Conservation (phyloP, 2,329 filamentous ascomycete genomes). For the Sclerotinia trifoliorum region DNA sequence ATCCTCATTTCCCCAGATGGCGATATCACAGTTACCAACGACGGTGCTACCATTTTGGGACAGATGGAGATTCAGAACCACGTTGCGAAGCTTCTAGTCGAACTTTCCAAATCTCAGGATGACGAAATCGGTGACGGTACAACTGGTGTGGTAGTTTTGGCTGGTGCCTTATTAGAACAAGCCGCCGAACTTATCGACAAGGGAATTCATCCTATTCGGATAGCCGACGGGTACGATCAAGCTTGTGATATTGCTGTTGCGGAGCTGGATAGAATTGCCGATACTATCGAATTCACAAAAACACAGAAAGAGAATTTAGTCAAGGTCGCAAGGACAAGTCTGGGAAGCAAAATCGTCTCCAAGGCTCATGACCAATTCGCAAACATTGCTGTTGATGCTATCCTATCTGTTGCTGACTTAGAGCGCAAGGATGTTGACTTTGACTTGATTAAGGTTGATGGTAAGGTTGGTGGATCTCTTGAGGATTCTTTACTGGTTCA, state of each 20-base stretch:
- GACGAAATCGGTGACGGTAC: conserved; percentile 99
- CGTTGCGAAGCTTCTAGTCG: conserved; percentile 93
- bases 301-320: conserved; percentile 81
- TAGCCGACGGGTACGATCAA: conserved; percentile 96
- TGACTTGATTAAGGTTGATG: conserved; percentile 98
- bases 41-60: conserved; percentile 93
- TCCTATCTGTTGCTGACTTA: conserved; percentile 92
- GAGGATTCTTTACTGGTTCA: conserved; percentile 95
- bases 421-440: conserved; percentile 98
- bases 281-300: conserved; percentile 81
- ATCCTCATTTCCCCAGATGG: conserved; percentile 98
- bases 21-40: conserved; percentile 98
- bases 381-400: conserved; percentile 94
- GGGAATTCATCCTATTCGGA: conserved; percentile 97
- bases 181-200: conserved; percentile 98
- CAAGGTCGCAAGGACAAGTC: conserved; percentile 91
- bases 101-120: conserved; percentile 97
- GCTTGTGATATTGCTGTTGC: conserved; percentile 95
- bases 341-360: conserved; percentile 98
- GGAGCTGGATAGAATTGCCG: conserved; percentile 89
- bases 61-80: conserved; percentile 99
- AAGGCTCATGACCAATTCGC: conserved; percentile 98
- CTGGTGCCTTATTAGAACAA: conserved; percentile 91
- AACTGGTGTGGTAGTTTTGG: conserved; percentile 94
- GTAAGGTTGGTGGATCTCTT: conserved; percentile 90